Percentiles rank a stretch among this genome's conserved stretches.
Evolutionary conservation across 169 alveolate species (phyloP).

Genomic region (Cryptosporidium ubiquitum): DNA sequence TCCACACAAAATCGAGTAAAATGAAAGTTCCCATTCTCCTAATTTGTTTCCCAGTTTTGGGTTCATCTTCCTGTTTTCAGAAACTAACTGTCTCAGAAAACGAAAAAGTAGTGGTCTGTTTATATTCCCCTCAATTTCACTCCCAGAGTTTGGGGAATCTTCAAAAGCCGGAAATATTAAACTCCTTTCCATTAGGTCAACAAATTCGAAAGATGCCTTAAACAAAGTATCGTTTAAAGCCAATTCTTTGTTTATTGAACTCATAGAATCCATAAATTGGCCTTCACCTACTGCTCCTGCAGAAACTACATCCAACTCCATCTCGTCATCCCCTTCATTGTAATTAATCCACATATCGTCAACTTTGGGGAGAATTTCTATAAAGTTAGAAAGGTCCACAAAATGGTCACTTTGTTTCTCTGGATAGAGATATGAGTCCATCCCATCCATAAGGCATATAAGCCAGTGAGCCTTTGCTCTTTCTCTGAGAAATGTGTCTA

Average conservation of each 20-base stretch:
- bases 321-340: slow-evolving; percentile 3
- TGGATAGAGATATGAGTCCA: slow-evolving; percentile 39
- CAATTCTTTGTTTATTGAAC: slow-evolving; percentile 22
- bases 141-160: not conserved
- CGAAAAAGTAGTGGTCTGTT: slow-evolving; percentile 9
- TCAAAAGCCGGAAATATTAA: slow-evolving; percentile 37
- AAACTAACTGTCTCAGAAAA: slow-evolving; percentile 11
- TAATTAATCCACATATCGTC: slow-evolving; percentile 61
- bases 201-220: slow-evolving; percentile 40
- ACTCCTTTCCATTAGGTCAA: slow-evolving; percentile 45
- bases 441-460: slow-evolving; percentile 46
- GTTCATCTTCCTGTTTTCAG: not conserved
- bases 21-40: slow-evolving; percentile 48
- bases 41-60: not conserved
- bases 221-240: slow-evolving; percentile 36
- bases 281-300: not conserved
- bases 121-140: slow-evolving; percentile 33
- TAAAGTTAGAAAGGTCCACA: slow-evolving; percentile 36
- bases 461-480: slow-evolving; percentile 58
- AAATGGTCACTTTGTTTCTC: slow-evolving; percentile 33
- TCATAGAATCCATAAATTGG: not conserved
- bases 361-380: slow-evolving; percentile 39
- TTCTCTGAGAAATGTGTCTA: slow-evolving; percentile 36
- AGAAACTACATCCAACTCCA: not conserved
- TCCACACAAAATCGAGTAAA: slow-evolving; percentile 44